Base-by-base conservation (phyloP, 768 basidiomycete genomes). In the Antrodiella citrinella region DNA sequence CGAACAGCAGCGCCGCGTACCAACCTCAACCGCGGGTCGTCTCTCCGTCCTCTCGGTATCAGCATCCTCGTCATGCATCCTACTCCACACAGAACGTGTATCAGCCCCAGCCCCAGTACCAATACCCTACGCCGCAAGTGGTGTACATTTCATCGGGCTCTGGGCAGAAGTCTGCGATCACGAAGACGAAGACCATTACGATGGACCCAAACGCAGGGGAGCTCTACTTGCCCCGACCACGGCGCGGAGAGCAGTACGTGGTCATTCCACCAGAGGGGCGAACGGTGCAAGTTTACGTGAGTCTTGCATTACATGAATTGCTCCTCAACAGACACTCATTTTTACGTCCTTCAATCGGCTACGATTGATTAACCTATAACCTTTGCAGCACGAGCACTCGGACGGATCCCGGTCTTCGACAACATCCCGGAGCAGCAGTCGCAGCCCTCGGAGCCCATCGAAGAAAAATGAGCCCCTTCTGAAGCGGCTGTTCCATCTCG, bases 191-290 rank as follows among this genome's bases (percentile, higher is more conserved):
- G 20, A 44, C 45, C 11, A 48, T 44, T 30, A 4, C 21, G 20
- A 48, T 48, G 41, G 54, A 54, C 20, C 4, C 26, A 13, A 19
- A 24, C 7, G 3, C 46, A 21, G 25, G 48, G 12, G 49, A 55
- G 38, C 53, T 61, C 40, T 51, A 54, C 9, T 54, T 64, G 18
- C 63, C 63, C 9, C 52, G 57, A 10, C 59, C 61, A 19, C 57
- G 54, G 1, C 48, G 40, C 21, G 63, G 63, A 20, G 58, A 64
- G 47, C 50, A 49, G 39, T 64, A 60, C 47, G 55, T 63, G n/a
- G 58, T 65, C 54, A 51, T 60, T 7, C 60, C 61, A 26, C 20
- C n/a, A 43, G 19, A 22, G 21, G 41, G 21, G 41, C 7, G 15
- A 19, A 43, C 41, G 19, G 41, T 43, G n/a, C 21, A 43, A 19